Evolutionary conservation across 1,284 basidiomycete species (phyloP).

Genomic region (Thecaphora frezii): DNA sequence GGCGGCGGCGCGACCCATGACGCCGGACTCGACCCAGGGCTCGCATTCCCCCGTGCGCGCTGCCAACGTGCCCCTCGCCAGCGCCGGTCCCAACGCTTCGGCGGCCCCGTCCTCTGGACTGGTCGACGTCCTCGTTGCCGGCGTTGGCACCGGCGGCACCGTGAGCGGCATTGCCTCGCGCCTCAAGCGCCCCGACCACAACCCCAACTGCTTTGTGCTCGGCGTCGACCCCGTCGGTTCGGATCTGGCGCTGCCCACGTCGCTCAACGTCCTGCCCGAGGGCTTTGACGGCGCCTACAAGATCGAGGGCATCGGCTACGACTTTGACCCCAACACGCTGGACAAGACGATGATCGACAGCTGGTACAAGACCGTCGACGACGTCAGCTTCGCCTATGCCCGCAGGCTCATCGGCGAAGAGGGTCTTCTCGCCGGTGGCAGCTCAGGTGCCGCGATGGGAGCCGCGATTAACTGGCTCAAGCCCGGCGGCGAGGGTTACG

Average conservation of each 20-base stretch:
- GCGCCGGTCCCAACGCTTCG: constrained; percentile 12
- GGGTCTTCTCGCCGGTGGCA: constrained; percentile 87
- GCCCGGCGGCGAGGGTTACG: constrained; percentile 66
- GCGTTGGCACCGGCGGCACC: constrained; percentile 93
- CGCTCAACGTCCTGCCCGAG: constrained; percentile 65
- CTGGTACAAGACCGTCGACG: constrained; percentile 86
- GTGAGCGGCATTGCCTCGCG: constrained; percentile 82
- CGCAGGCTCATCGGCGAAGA: constrained; percentile 80
- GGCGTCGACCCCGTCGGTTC: constrained; percentile 92
- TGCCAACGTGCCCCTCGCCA: constrained; percentile 1
- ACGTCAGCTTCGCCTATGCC: constrained; percentile 76
- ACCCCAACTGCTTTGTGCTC: constrained; percentile 64
- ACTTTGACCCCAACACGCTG: constrained; percentile 49
- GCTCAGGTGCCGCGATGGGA: constrained; percentile 79
- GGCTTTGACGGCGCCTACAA: constrained; percentile 70
- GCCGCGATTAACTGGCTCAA: constrained; percentile 78
- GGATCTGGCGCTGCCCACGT: constrained; percentile 74
- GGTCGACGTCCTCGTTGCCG: constrained; percentile 81
- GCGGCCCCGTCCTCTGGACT: constrained; percentile 20
- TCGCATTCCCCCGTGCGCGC: constrained; percentile 45
- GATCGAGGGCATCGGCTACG: constrained; percentile 84
- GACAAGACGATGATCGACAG: constrained; percentile 43
- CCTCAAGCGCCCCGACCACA: constrained; percentile 63
- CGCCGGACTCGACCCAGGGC: constrained; percentile 35
- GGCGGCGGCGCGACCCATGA: constrained; percentile 26